Evolutionary conservation across 163 green algal species (phyloP), one percentile per base, ranked within the genome.

Genomic region (Chlamydomonas reinhardtii): DNA sequence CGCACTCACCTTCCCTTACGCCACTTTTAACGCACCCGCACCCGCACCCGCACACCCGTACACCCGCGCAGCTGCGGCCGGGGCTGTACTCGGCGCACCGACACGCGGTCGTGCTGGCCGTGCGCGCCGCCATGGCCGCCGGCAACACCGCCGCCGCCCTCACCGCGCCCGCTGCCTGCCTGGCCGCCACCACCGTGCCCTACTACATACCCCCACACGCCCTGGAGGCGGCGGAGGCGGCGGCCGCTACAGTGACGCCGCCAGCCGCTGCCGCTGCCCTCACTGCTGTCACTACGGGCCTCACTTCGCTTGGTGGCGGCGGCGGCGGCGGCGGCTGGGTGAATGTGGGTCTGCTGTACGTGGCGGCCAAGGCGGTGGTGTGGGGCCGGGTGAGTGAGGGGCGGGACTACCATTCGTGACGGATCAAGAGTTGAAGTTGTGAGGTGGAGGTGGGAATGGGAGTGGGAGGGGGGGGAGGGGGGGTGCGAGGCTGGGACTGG

Each of bases 131-230:
- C 64, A 84, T 84, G 76, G 64, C 64, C 5, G 12, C 68, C 0
- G 76, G 76, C 19, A 84, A 84, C 76, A 74, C 64, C 34, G 19
- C 61, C 32, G 76, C 76, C 8, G 76, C 62, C 4, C 16, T 9
- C 1, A 2, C 52, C 17, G 64, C 76, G 17, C 29, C 76, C 2
- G 8, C 25, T n/a, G 39, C 37, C 64, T 84, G 76, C 76, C 64
- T 84, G 19, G 19, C 64, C 27, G 64, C 11, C 20, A 84, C 76
- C 37, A 84, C 64, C 64, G 64, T 64, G 8, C 29, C 20, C 39
- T 84, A 84, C 76, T 84, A 84, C 76, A 25, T 84, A 4, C 64
- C 76, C 2, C 39, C 17, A 4, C 12, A 65, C 76, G 62, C 35
- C 5, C 76, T 81, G 74, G 59, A 3, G 17, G 24, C 59, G 14